phyloP scores from a whole-genome alignment of 2,329 filamentous ascomycete genomes.

The Zarea fungicola region DNA sequence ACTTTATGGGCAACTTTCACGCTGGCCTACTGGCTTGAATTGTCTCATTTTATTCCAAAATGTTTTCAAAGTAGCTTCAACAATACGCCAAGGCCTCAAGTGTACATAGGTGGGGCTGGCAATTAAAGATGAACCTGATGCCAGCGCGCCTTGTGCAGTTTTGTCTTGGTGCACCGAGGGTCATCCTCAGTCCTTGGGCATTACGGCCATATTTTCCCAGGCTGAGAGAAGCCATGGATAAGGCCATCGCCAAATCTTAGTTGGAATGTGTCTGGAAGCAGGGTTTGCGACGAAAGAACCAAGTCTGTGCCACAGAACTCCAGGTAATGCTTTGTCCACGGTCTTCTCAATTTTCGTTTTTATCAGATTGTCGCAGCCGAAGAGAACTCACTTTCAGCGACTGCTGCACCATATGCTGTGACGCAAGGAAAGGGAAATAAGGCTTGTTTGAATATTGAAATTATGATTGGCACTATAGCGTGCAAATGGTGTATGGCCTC shows the following conservation, averaged over 20 bases:
- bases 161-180: conserved; percentile 57
- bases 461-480: conserved; percentile 26
- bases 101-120: no score
- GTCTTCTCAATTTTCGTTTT: not conserved
- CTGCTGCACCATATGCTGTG: no score
- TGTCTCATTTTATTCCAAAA: no score
- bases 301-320: conserved; percentile 56
- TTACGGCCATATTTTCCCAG: conserved; percentile 47
- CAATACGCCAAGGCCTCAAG: no score
- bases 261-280: conserved; percentile 46
- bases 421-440: conserved; percentile 39
- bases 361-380: not conserved
- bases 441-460: conserved; percentile 34
- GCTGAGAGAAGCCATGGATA: conserved; percentile 42
- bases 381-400: conserved; percentile 29
- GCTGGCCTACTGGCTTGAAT: no score
- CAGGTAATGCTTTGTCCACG: conserved; percentile 51
- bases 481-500: conserved; percentile 29
- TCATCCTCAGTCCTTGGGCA: conserved; percentile 48
- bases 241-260: conserved; percentile 42
- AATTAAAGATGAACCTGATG: no score
- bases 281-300: conserved; percentile 54
- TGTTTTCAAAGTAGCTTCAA: no score
- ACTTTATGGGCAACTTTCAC: no score
- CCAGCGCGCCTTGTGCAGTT: conserved; percentile 61